These are phyloP conservation scores for Populus pruinosa DNA, from an alignment of 345 rosid species.

Conservation along the genomic window DNA sequence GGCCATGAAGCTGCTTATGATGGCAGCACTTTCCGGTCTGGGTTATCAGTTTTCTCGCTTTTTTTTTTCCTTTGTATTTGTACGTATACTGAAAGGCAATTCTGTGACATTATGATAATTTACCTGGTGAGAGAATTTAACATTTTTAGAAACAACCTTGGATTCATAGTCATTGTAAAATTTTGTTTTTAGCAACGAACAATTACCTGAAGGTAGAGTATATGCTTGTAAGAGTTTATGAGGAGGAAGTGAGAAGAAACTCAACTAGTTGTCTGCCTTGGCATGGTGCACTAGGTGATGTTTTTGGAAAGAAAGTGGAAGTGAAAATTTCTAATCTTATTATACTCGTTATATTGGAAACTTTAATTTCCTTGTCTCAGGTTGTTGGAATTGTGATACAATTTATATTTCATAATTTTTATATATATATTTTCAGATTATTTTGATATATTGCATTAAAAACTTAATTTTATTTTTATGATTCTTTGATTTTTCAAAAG, in stretches of 20 bases:
- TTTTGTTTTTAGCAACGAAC: not conserved
- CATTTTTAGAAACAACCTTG: not conserved
- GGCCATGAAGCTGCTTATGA: conserved; percentile 10
- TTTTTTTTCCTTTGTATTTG: not conserved
- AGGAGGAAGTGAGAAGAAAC: not conserved
- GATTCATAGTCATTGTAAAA: not conserved
- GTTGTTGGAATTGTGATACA: too few relatives aligned
- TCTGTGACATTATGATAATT: not conserved
- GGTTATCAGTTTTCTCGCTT: not conserved
- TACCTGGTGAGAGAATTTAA: not conserved
- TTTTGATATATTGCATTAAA: too few relatives aligned
- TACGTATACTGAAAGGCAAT: not conserved
- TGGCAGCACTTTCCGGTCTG: conserved; percentile 4
- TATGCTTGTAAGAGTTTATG: not conserved
- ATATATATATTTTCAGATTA: too few relatives aligned
- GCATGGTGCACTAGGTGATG: not conserved
- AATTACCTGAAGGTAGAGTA: not conserved
- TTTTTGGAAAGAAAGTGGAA: not conserved
- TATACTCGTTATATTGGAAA: too few relatives aligned
- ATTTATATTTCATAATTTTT: too few relatives aligned
- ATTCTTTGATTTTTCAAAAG: too few relatives aligned
- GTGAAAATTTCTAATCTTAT: too few relatives aligned
- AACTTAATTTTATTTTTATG: too few relatives aligned
- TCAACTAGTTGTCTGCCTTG: too few relatives aligned
- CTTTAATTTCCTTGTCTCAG: too few relatives aligned